Evolutionary conservation across 2,329 filamentous ascomycete genomes (phyloP).

Genomic region (Xylaria sp.): DNA sequence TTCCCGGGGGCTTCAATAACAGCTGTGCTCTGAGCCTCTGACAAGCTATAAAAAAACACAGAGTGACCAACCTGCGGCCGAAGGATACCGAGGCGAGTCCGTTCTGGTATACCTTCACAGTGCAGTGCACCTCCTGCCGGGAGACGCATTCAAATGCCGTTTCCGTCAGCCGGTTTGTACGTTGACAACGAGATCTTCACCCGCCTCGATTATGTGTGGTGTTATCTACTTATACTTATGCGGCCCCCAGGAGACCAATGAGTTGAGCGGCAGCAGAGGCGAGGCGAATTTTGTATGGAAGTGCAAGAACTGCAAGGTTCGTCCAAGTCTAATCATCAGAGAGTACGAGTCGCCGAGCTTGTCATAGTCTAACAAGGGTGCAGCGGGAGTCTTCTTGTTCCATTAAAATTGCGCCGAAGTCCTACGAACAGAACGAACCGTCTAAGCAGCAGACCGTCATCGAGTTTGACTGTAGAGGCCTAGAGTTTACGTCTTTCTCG

Average conservation of each 20-base stretch:
- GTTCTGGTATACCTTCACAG: conserved; percentile 97
- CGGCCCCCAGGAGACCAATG: conserved; percentile 76
- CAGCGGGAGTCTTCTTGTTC: conserved; percentile 85
- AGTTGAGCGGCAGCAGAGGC: conserved; percentile 89
- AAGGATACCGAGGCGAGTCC: conserved; percentile 79
- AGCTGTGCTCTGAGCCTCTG: background rate
- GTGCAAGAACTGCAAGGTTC: conserved; percentile 96
- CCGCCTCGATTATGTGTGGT: background rate
- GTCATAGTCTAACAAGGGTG: background rate
- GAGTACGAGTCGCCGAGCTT: no score
- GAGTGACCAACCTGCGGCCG: conserved; percentile 88
- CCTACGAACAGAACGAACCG: conserved; percentile 74
- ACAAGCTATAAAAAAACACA: conserved; percentile 46
- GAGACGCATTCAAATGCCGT: conserved; percentile 89
- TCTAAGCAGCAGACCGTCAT: conserved; percentile 80
- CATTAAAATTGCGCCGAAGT: conserved; percentile 73
- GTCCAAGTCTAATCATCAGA: conserved; percentile 26
- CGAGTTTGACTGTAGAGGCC: conserved; percentile 89
- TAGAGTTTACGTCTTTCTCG: conserved; percentile 91
- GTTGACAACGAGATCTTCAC: conserved; percentile 38
- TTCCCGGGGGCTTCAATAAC: background rate
- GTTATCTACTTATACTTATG: background rate
- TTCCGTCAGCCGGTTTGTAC: conserved; percentile 84
- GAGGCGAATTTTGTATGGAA: conserved; percentile 99
- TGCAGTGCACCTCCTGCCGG: conserved; percentile 96